Conservation (phyloP, 2,329 filamentous ascomycete species). For the Verticillium tricorpus region DNA sequence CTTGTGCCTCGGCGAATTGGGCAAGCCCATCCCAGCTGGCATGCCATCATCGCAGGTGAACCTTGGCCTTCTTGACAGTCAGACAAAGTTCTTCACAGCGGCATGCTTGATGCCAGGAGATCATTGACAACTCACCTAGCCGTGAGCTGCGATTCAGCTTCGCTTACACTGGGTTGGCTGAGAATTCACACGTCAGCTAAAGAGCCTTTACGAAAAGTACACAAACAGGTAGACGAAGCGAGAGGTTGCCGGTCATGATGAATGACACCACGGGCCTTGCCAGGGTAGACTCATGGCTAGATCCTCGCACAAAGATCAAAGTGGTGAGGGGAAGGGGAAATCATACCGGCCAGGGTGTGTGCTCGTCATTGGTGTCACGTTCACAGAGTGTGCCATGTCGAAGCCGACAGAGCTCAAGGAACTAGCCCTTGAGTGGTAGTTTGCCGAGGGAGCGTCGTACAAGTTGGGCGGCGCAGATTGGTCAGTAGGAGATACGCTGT, state of each 20-base stretch:
- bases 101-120: not conserved
- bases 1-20: constrained; percentile 29
- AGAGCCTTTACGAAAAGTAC: too few species aligned
- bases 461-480: constrained; percentile 15
- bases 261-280: too few species aligned
- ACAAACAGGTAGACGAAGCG: too few species aligned
- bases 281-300: too few species aligned
- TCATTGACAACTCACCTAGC: constrained; percentile 10
- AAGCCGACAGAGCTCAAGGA: constrained; percentile 25
- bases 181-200: not conserved
- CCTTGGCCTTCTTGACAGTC: constrained; percentile 15
- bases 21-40: constrained; percentile 11
- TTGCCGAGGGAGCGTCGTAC: constrained; percentile 16
- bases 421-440: constrained; percentile 21
- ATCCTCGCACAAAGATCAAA: too few species aligned
- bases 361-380: constrained; percentile 16
- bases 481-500: constrained; percentile 16
- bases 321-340: not conserved
- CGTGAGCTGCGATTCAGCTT: constrained; percentile 13
- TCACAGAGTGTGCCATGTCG: constrained; percentile 14
- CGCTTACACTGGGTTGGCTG: not conserved
- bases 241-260: too few species aligned
- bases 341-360: constrained; percentile 19
- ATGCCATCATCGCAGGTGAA: constrained; percentile 12
- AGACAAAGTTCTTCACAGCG: not conserved